Conservation (phyloP, 2,329 filamentous ascomycete genomes). For the Thyridium curvatum region DNA sequence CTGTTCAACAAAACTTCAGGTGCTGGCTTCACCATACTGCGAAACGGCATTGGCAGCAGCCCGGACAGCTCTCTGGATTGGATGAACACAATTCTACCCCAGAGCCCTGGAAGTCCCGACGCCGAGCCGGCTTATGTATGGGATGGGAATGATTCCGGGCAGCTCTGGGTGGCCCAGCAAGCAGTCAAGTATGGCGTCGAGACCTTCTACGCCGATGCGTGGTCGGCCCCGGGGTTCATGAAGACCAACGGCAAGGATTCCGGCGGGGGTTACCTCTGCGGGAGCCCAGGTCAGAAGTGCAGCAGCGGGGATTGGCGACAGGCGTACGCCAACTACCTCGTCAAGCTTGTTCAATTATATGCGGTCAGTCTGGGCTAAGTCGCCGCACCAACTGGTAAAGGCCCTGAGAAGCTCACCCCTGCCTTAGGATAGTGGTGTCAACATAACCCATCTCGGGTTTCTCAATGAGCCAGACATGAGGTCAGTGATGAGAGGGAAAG, state of each 20-base stretch:
- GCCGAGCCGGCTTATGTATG: slow-evolving; percentile 20
- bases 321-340: slow-evolving; percentile 40
- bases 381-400: too few relatives aligned
- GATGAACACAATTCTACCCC: slow-evolving; percentile 25
- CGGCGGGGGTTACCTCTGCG: slow-evolving; percentile 38
- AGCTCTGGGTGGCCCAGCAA: slow-evolving; percentile 35
- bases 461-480: slow-evolving; percentile 10
- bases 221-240: slow-evolving; percentile 45
- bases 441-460: slow-evolving; percentile 9
- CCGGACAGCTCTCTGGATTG: slow-evolving; percentile 24
- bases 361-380: too few relatives aligned
- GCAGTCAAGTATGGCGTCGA: slow-evolving; percentile 26
- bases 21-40: slow-evolving; percentile 28
- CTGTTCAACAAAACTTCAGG: slow-evolving; percentile 28
- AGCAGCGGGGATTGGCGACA: slow-evolving; percentile 37
- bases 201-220: slow-evolving; percentile 41
- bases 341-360: slow-evolving; percentile 38
- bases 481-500: slow-evolving; percentile 4
- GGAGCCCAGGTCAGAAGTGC: slow-evolving; percentile 31
- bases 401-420: too few relatives aligned
- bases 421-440: slow-evolving; percentile 3
- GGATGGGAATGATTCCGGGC: slow-evolving; percentile 26
- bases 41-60: slow-evolving; percentile 33
- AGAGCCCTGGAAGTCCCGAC: slow-evolving; percentile 19
- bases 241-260: slow-evolving; percentile 38